phyloP scores from a whole-genome alignment of 73 alveolate genomes.

The Blepharisma stoltei region DNA sequence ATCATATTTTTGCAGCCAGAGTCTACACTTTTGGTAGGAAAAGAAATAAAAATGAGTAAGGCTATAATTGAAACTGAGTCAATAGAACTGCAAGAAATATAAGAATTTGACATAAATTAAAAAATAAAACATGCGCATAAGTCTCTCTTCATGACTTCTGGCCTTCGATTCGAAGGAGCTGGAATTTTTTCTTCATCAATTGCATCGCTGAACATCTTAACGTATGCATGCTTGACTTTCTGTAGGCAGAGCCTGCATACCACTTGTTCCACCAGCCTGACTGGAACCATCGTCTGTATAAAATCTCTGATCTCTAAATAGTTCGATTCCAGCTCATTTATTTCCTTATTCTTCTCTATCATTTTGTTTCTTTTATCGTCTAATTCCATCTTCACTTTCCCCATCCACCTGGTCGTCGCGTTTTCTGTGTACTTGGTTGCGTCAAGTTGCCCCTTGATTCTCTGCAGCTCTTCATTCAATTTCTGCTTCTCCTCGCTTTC shows the following conservation, averaged over 20 bases:
- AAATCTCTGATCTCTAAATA: background rate
- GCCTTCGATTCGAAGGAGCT: too few species aligned
- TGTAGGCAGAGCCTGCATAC: constrained; percentile 3
- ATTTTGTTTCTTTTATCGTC: background rate
- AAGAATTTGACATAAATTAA: too few species aligned
- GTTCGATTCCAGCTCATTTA: background rate
- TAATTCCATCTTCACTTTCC: constrained; percentile 16
- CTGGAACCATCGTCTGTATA: constrained; percentile 12
- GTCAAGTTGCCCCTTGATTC: background rate
- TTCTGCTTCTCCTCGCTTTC: background rate
- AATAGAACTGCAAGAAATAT: too few species aligned
- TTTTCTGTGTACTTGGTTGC: background rate
- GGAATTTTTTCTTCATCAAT: too few species aligned
- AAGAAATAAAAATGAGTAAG: too few species aligned
- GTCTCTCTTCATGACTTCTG: too few species aligned
- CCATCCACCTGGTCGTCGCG: background rate
- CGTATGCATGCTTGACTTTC: constrained; percentile 15
- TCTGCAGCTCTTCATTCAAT: background rate
- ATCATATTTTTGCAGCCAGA: too few species aligned
- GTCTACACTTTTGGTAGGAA: too few species aligned
- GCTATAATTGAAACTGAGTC: too few species aligned
- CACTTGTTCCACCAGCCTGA: background rate
- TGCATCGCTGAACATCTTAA: constrained; percentile 12
- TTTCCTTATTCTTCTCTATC: background rate
- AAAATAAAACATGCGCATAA: too few species aligned